Evolutionary conservation across 371 early-diverging fungal species (phyloP), one percentile per base, ranked within the genome.

Genomic region (Chytridiales sp.): DNA sequence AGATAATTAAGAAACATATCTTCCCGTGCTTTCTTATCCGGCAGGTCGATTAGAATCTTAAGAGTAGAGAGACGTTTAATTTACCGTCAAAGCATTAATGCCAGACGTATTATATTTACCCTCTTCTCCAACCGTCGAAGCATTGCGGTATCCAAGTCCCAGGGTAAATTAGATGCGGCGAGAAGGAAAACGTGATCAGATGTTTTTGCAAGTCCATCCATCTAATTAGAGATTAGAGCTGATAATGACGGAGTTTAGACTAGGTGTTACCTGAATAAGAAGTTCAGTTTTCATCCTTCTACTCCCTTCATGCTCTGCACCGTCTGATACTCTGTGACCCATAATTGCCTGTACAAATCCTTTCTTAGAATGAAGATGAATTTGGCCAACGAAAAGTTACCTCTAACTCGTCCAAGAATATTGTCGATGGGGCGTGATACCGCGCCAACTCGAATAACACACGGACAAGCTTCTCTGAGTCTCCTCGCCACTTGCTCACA

Each of bases 401-500:
- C 62, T 80, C 80, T 19, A 82, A 36, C 57, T 82, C 82, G 54
- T 82, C 82, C 35, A 82, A 47, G 60, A 82, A 82, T n/a, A 82
- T 80, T 1, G 79, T 79, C 8, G 67, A 66, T 9, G 82, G 82
- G 8, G 79, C 69, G 49, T 78, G 79, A 39, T 78, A 68, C 39
- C 77, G 66, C 22, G 82, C 82, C 19, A 80, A 54, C 39, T 80
- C 79, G 59, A 82, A 82, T 54, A 82, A 43, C 3, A 79, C 78
- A 3, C 79, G 41, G 13, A 81, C 75, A 8, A 81, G 70, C 54
- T 82, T 82, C 55, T 82, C 82, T 11, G 72, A 71, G 52, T 82
- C 82, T 13, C 79, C 88, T 30, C 85, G 74, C 87, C 87, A 88
- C 62, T 88, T 88, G 66, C 77, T 77, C 15, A 86, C 86, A 24